Percentiles rank a stretch among this genome's conserved stretches.
Conservation (phyloP, 345 rosid genomes). For the Heritiera littoralis region DNA sequence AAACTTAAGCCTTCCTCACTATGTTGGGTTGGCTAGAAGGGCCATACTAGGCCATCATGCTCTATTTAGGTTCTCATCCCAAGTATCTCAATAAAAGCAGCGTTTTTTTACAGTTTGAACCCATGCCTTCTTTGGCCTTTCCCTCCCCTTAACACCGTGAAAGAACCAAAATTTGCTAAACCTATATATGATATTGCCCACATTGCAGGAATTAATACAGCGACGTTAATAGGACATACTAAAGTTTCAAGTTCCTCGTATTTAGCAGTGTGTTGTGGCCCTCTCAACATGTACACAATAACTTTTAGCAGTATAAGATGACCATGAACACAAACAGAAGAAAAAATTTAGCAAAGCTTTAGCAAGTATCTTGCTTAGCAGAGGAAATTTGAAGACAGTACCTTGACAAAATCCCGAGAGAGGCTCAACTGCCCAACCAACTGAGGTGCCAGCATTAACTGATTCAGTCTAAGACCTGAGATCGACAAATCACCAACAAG, state of each 20-base stretch:
- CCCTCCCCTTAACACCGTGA: neutral
- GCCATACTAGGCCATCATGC: neutral
- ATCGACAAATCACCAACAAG: constrained; percentile 85
- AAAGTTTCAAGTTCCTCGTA: neutral
- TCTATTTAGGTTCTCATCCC: constrained; percentile 3
- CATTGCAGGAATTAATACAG: neutral
- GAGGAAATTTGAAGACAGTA: constrained; percentile 32
- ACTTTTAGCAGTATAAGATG: neutral
- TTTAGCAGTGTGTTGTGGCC: neutral
- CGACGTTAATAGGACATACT: constrained; percentile 5
- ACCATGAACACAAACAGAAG: neutral
- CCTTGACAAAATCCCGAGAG: constrained; percentile 76
- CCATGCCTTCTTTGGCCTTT: neutral
- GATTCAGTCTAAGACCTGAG: constrained; percentile 90
- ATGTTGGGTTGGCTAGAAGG: neutral
- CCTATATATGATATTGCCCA: neutral
- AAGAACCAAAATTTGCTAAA: constrained; percentile 4
- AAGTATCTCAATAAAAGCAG: constrained; percentile 2
- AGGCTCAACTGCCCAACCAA: constrained; percentile 77
- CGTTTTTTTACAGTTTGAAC: neutral
- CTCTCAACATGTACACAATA: neutral
- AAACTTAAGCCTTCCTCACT: neutral
- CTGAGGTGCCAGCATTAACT: constrained; percentile 90
- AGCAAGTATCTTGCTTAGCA: neutral
- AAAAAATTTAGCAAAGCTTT: neutral